phyloP scores from a whole-genome alignment of 495 filamentous ascomycete genomes.

The Penicillium alfredii region DNA sequence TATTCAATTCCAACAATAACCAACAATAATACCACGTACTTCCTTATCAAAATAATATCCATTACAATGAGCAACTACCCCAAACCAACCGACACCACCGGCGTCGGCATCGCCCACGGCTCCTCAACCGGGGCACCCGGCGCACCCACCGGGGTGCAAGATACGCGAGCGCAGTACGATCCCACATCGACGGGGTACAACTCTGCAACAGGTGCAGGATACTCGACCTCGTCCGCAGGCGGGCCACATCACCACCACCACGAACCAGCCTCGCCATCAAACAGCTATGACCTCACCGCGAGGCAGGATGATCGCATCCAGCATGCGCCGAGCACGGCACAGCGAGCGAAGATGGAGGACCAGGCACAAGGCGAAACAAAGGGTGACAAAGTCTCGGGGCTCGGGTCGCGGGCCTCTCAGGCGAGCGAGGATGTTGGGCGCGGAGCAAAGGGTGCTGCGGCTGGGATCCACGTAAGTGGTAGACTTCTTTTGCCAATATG shows the following conservation, averaged over 20 bases:
- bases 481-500: no score
- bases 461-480: conserved; percentile 35
- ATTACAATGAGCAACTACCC: not conserved
- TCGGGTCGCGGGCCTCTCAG: conserved; percentile 1
- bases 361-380: no score
- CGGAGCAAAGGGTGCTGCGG: conserved; percentile 21
- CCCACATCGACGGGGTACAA: conserved; percentile 20
- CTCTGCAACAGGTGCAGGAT: conserved; percentile 25
- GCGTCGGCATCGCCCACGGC: conserved; percentile 9
- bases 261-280: conserved; percentile 2
- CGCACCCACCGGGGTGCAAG: conserved; percentile 11
- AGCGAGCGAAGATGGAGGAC: conserved; percentile 10
- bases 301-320: conserved; percentile 11
- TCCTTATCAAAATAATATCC: not conserved
- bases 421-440: conserved; percentile 7
- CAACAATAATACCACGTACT: no score
- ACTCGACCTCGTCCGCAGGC: conserved; percentile 6
- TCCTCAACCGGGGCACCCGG: conserved; percentile 31
- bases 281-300: conserved; percentile 6
- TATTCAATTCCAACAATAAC: no score
- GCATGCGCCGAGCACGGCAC: conserved; percentile 13
- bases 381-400: not conserved
- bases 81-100: conserved; percentile 1
- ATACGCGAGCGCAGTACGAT: conserved; percentile 20
- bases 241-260: conserved; percentile 7